phyloP scores from a whole-genome alignment of 1,139 yeast genomes.

The Candida labiduridarum region DNA sequence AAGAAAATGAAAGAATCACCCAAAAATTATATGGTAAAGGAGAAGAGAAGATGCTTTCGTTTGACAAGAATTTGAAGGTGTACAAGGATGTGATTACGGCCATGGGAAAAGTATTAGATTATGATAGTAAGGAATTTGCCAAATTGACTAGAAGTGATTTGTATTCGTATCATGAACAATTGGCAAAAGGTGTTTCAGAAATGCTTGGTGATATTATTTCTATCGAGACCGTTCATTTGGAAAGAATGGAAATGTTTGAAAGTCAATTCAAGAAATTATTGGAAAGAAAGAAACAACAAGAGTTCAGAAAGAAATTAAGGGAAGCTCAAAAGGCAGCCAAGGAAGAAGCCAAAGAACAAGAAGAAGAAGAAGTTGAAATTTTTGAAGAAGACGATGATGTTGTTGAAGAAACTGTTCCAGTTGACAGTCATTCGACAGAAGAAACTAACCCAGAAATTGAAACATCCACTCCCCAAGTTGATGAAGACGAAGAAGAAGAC shows the following conservation, averaged over 20 bases:
- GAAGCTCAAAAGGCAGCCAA: slow-evolving; percentile 24
- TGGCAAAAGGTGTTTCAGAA: slow-evolving; percentile 35
- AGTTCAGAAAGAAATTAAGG: slow-evolving; percentile 36
- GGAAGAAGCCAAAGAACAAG: slow-evolving; percentile 18
- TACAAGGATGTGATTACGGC: slow-evolving; percentile 38
- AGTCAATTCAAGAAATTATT: slow-evolving; percentile 34
- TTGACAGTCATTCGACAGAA: neutral
- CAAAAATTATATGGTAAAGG: slow-evolving; percentile 30
- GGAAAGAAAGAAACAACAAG: slow-evolving; percentile 40
- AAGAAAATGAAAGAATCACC: slow-evolving; percentile 47
- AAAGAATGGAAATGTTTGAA: slow-evolving; percentile 40
- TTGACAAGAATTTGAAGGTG: slow-evolving; percentile 36
- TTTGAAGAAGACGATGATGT: slow-evolving; percentile 16
- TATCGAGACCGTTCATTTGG: slow-evolving; percentile 42
- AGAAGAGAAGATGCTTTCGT: slow-evolving; percentile 37
- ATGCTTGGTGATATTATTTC: slow-evolving; percentile 35
- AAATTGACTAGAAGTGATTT: slow-evolving; percentile 34
- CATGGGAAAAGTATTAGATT: slow-evolving; percentile 29
- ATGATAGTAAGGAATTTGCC: slow-evolving; percentile 28
- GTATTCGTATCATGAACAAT: slow-evolving; percentile 35
- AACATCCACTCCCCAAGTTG: neutral
- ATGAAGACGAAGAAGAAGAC: slow-evolving; percentile 21
- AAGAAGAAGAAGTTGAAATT: slow-evolving; percentile 20
- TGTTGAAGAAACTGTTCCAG: slow-evolving; percentile 5
- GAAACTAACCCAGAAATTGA: slow-evolving; percentile 1